These are phyloP conservation scores for Nigrograna mackinnonii DNA, from an alignment of 2,329 filamentous ascomycete genomes.

Conservation along the genomic window DNA sequence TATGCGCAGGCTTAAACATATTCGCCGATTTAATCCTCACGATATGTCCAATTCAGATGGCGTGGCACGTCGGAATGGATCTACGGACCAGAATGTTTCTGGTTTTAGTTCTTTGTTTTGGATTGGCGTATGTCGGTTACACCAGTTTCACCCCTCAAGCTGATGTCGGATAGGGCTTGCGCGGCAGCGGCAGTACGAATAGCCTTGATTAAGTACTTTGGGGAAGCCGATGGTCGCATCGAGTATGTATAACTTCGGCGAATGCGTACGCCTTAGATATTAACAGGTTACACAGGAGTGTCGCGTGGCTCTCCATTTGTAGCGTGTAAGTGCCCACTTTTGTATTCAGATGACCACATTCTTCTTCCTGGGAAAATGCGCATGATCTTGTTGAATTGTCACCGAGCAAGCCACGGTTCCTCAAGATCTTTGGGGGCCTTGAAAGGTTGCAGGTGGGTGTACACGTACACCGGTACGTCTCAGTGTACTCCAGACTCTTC, in stretches of 20 bases:
- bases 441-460: conserved; percentile 10
- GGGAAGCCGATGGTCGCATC: conserved; percentile 3
- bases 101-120: too few species aligned
- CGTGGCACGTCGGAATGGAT: too few species aligned
- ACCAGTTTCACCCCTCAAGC: too few species aligned
- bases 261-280: too few species aligned
- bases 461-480: conserved; percentile 8
- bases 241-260: conserved; percentile 9
- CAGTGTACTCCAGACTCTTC: too few species aligned
- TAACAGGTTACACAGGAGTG: conserved; percentile 4
- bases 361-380: background rate
- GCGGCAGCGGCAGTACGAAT: conserved; percentile 43
- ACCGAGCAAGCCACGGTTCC: conserved; percentile 7
- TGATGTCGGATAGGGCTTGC: conserved; percentile 34
- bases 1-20: too few species aligned
- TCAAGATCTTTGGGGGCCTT: conserved; percentile 5
- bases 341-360: background rate
- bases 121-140: too few species aligned
- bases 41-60: too few species aligned
- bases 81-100: too few species aligned
- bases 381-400: conserved; percentile 8
- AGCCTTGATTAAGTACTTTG: conserved; percentile 12
- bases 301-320: conserved; percentile 8
- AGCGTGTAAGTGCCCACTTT: conserved; percentile 12
- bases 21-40: too few species aligned